Evolutionary conservation across 2,329 filamentous ascomycete genomes (phyloP).

Genomic region (Cladobotryum mycophilum): DNA sequence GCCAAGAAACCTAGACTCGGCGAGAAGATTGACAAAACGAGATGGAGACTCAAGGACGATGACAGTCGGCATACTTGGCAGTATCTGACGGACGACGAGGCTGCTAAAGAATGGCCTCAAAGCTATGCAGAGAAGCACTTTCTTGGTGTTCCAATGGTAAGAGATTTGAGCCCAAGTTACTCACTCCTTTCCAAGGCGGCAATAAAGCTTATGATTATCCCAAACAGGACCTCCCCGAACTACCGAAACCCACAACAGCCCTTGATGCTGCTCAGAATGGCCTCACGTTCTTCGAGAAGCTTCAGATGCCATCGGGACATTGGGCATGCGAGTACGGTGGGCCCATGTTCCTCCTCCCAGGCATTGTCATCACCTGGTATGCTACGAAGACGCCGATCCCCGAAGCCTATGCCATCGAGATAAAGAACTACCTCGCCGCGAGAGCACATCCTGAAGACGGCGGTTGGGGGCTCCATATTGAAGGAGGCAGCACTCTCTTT

Average conservation of each 20-base stretch:
- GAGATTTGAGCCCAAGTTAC: conserved; percentile 10
- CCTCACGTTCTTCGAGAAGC: conserved; percentile 78
- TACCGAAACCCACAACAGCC: conserved; percentile 64
- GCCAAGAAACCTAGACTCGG: conserved; percentile 43
- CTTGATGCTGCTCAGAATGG: conserved; percentile 77
- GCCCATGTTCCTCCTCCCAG: conserved; percentile 90
- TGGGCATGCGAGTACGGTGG: conserved; percentile 98
- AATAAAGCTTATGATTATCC: conserved; percentile 2
- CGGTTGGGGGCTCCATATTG: conserved; percentile 96
- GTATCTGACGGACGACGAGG: conserved; percentile 71
- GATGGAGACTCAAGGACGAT: conserved; percentile 82
- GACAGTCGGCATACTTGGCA: conserved; percentile 89
- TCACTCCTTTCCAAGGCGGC: neutral
- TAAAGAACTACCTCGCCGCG: conserved; percentile 86
- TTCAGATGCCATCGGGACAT: conserved; percentile 83
- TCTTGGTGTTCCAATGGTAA: conserved; percentile 71
- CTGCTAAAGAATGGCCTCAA: conserved; percentile 74
- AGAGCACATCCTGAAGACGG: conserved; percentile 80
- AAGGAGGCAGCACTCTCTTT: conserved; percentile 87
- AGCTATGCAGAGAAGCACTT: conserved; percentile 84
- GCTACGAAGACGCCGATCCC: conserved; percentile 84
- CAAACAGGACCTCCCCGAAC: conserved; percentile 62
- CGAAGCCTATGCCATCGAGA: conserved; percentile 72
- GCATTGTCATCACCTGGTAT: conserved; percentile 80
- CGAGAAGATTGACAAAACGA: conserved; percentile 66